phyloP scores from a whole-genome alignment of 352 stramenopile species.

The Pythium vanterpoolii region DNA sequence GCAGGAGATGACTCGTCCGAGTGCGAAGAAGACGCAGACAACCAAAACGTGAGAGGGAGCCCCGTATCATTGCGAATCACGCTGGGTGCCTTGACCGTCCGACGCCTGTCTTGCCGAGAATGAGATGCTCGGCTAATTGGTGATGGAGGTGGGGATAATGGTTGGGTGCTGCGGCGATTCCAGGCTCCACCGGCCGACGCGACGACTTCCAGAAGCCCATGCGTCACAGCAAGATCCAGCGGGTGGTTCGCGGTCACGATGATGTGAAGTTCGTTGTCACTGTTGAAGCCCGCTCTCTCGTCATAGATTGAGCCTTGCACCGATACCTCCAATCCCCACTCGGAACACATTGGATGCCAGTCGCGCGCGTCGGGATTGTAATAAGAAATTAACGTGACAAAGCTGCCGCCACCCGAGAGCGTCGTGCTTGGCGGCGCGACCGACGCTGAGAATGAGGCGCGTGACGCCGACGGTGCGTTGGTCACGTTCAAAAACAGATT shows the following conservation, averaged over 20 bases:
- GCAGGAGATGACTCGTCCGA: conserved; percentile 21
- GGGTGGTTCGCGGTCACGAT: conserved; percentile 69
- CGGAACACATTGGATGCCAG: conserved; percentile 79
- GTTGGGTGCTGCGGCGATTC: conserved; percentile 34
- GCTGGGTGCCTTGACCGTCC: conserved; percentile 45
- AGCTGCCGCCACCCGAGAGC: conserved; percentile 60
- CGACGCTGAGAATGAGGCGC: conserved; percentile 7
- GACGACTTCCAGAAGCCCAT: conserved; percentile 72
- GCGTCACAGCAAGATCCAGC: conserved; percentile 72
- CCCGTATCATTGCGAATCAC: conserved; percentile 80
- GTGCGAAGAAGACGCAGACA: conserved; percentile 42
- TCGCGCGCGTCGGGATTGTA: conserved; percentile 80
- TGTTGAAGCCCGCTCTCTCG: conserved; percentile 6
- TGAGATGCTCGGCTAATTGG: background rate
- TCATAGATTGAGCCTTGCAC: conserved; percentile 47
- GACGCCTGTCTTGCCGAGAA: background rate
- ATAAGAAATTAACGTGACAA: conserved; percentile 68
- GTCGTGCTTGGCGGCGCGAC: conserved; percentile 34
- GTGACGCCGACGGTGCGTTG: conserved; percentile 26
- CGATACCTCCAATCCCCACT: conserved; percentile 70
- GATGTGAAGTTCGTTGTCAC: conserved; percentile 61
- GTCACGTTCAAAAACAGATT: conserved; percentile 78
- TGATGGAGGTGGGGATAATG: conserved; percentile 1
- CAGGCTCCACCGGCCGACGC: conserved; percentile 75
- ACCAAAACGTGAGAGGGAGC: conserved; percentile 63